Percentiles rank a stretch among this genome's conserved stretches.
phyloP scores from a whole-genome alignment of 1,284 basidiomycete species.

The Ustanciosporium gigantosporum region DNA sequence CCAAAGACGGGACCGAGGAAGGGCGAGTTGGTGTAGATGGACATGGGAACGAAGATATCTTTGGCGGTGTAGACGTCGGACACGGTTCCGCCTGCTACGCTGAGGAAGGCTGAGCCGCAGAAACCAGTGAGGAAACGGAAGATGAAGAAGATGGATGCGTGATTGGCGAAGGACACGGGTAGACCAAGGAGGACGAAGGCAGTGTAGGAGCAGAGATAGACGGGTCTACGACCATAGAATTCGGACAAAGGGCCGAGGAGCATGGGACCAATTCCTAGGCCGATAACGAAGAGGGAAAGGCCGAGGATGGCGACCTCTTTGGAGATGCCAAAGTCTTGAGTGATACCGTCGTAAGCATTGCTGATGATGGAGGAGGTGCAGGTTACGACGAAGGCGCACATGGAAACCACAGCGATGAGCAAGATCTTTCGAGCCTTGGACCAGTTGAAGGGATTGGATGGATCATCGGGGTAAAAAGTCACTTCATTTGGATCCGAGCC shows the following conservation, averaged over 20 bases:
- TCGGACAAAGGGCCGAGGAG: conserved; percentile 67
- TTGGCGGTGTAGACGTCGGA: conserved; percentile 50
- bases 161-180: conserved; percentile 51
- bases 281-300: conserved; percentile 71
- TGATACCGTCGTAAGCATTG: conserved; percentile 56
- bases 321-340: conserved; percentile 68
- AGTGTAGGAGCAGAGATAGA: conserved; percentile 46
- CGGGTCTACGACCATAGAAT: conserved; percentile 64
- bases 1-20: conserved; percentile 50
- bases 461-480: conserved; percentile 25
- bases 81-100: conserved; percentile 44
- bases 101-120: conserved; percentile 57
- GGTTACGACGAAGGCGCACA: conserved; percentile 43
- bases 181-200: conserved; percentile 40
- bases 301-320: conserved; percentile 73
- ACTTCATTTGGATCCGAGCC: conserved; percentile 29
- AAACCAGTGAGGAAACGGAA: conserved; percentile 56
- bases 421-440: conserved; percentile 16
- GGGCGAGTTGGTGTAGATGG: conserved; percentile 59
- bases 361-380: conserved; percentile 41
- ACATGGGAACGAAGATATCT: conserved; percentile 58
- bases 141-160: conserved; percentile 54
- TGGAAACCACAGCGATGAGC: conserved; percentile 23
- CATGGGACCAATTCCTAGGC: conserved; percentile 58
- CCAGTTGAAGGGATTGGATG: conserved; percentile 42